phyloP scores from a whole-genome alignment of 2,329 filamentous ascomycete species.

The Aspergillus japonicus region DNA sequence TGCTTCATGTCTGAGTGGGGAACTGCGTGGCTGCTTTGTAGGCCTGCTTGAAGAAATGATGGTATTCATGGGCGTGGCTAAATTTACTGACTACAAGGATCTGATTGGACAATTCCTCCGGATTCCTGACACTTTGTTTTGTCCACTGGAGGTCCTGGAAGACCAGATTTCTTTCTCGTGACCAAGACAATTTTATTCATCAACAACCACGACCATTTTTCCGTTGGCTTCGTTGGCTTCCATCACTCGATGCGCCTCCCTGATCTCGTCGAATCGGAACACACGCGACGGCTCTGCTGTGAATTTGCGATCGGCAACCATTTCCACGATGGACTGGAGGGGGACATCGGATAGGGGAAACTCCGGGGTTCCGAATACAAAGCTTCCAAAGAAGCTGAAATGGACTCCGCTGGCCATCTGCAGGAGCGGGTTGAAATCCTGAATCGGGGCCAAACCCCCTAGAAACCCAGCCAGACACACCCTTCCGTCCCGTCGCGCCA shows the following conservation, averaged over 20 bases:
- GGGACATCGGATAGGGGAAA: constrained; percentile 40
- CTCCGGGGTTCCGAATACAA: constrained; percentile 18
- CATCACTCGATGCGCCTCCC: constrained; percentile 11
- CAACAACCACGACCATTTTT: constrained; percentile 11
- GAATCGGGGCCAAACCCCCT: constrained; percentile 42
- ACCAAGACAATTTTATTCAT: not conserved
- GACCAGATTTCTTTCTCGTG: too few species aligned
- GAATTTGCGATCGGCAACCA: constrained; percentile 36
- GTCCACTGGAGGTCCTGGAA: too few species aligned
- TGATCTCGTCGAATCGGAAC: constrained; percentile 7
- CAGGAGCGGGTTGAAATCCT: constrained; percentile 45
- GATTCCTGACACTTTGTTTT: too few species aligned
- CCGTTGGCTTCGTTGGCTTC: constrained; percentile 8
- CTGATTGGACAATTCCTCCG: too few species aligned
- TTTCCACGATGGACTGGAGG: constrained; percentile 39
- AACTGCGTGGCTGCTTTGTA: too few species aligned
- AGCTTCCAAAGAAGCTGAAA: constrained; percentile 44
- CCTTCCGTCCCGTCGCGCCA: constrained; percentile 36
- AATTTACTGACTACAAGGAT: too few species aligned
- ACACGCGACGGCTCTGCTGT: constrained; percentile 3
- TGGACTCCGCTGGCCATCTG: constrained; percentile 49
- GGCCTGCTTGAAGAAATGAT: too few species aligned
- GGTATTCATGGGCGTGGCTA: too few species aligned
- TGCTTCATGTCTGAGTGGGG: too few species aligned
- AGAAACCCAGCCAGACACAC: constrained; percentile 43